Evolutionary conservation across 129 eudicot species (phyloP).

Genomic region (Saussurea involucrata): DNA sequence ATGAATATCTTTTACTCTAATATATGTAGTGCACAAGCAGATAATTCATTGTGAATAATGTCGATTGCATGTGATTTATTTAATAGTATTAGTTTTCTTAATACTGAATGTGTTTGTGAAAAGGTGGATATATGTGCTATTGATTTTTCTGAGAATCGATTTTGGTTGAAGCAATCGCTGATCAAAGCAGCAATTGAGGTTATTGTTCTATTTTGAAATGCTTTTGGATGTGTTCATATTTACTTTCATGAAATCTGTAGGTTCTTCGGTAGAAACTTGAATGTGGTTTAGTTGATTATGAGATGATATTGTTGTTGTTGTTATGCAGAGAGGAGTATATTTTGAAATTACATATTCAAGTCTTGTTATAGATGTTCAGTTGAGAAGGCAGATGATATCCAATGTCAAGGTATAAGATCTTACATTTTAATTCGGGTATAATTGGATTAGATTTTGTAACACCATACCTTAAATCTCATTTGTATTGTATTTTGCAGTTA

Average conservation of each 20-base stretch:
- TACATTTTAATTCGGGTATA: not conserved
- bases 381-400: slow-evolving; percentile 73
- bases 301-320: slow-evolving; percentile 9
- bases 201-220: not conserved
- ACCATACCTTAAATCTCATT: not conserved
- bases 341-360: slow-evolving; percentile 78
- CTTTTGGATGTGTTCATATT: not conserved
- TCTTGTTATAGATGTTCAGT: slow-evolving; percentile 62
- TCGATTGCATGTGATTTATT: not conserved
- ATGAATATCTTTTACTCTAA: not conserved
- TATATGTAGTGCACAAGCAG: not conserved
- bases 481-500: slow-evolving; percentile 47
- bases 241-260: not conserved
- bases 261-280: not conserved
- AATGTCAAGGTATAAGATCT: slow-evolving; percentile 63
- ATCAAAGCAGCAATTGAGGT: slow-evolving; percentile 85
- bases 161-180: slow-evolving; percentile 69
- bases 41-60: not conserved
- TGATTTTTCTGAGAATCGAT: slow-evolving; percentile 73
- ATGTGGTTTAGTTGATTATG: not conserved
- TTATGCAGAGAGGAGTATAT: slow-evolving; percentile 80
- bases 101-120: slow-evolving; percentile 46
- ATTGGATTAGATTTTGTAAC: not conserved
- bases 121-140: slow-evolving; percentile 89
- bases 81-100: not conserved